Base-by-base conservation (phyloP, 257 asterid genomes). In the Lantana camara region DNA sequence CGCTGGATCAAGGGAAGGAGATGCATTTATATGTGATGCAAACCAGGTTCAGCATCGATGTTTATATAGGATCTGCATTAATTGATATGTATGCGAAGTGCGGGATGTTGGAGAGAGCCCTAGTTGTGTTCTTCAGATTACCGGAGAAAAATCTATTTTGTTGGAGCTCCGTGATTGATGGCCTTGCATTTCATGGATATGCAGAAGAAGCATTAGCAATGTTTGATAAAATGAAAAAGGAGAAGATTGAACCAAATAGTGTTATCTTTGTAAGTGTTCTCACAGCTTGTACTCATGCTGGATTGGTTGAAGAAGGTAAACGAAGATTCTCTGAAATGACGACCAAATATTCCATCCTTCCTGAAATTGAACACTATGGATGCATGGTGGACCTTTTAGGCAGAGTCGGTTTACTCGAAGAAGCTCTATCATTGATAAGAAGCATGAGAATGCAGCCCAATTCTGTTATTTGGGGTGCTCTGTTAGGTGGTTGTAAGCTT, bases 71-170 rank as follows among this genome's bases (percentile, higher is more conserved):
- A 29, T 90, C 90, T 13, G 88, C 95, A 0, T 63, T 91, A 75
- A 74, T 88, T 66, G 95, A 88, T 75, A 91, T 91, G 98, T 86
- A 88, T 56, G 85, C 91, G 41, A 84, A 86, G 72, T 88, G 96
- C 19, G 98, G 98, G 57, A 70, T 75, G 73, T 49, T 86, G 75
- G 89, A 84, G 75, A 83, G 75, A 63, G 83, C 95, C 10, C 83
- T 91, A 6, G 65, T 78, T 62, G 89, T 84, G 40, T 88, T 88
- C 76, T 79, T 63, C 72, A 89, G 85, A 73, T 74, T 91, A 72
- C 78, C 20, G 34, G 84, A 82, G 64, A 91, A 83, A 46, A 89
- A 91, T 71, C 44, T 88, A 49, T 83, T 86, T 64, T 82, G 94
- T 57, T 88, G 98, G 98, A 86, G 87, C 70, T 84, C 90, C 14